These are phyloP conservation scores for Diaporthe velutina DNA, from an alignment of 2,329 filamentous ascomycete genomes.

Conservation along the genomic window DNA sequence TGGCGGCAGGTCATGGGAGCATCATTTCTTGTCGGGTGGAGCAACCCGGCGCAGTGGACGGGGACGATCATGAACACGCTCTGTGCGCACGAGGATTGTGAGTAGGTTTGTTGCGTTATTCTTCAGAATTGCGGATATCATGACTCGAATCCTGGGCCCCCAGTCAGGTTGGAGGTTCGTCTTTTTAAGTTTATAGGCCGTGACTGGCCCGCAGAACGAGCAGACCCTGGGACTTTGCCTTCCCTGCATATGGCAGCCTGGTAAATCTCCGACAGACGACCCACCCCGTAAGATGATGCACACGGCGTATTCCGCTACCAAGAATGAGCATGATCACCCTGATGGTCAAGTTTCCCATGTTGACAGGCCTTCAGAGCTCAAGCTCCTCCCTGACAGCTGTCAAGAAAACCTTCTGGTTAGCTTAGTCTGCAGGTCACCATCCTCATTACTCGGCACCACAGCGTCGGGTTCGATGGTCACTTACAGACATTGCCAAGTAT, in stretches of 20 bases:
- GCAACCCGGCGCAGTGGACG: neutral
- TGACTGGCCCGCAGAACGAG: neutral
- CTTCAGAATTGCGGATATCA: neutral
- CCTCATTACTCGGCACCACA: neutral
- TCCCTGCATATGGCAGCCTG: constrained; percentile 13
- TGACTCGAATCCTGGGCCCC: neutral
- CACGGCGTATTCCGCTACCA: constrained; percentile 6
- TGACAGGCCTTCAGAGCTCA: neutral
- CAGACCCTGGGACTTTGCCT: neutral
- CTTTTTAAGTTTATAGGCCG: neutral
- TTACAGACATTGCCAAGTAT: neutral
- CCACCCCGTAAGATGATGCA: constrained; percentile 20
- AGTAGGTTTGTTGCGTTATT: neutral
- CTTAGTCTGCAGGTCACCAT: neutral
- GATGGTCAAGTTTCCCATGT: neutral
- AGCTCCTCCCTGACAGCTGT: constrained; percentile 11
- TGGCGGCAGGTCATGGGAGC: neutral
- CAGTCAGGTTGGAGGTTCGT: neutral
- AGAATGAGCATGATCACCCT: neutral
- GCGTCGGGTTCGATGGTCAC: neutral
- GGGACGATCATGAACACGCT: constrained; percentile 13
- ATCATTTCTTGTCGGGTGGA: constrained; percentile 6
- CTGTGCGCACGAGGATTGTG: constrained; percentile 7
- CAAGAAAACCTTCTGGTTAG: neutral
- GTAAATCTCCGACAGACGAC: constrained; percentile 4